Evolutionary conservation across 345 rosid species (phyloP).

Genomic region (Boechera stricta): DNA sequence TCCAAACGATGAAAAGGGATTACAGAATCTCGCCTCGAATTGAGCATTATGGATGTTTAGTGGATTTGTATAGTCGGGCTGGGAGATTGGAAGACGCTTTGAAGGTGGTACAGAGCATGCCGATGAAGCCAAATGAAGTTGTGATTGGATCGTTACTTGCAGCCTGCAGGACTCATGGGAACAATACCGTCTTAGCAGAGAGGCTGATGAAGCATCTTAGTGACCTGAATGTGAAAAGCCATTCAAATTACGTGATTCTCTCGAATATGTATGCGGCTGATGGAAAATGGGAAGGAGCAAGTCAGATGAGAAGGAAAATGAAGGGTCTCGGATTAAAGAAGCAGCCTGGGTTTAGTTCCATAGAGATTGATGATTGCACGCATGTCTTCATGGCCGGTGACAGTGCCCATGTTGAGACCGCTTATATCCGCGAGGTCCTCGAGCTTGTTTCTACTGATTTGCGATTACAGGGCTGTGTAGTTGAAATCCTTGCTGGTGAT

Average conservation of each 20-base stretch:
- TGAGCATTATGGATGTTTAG: conserved; percentile 88
- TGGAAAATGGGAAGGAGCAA: conserved; percentile 78
- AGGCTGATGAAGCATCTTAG: conserved; percentile 54
- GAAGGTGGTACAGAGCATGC: conserved; percentile 62
- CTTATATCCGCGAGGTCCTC: conserved; percentile 52
- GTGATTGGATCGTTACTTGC: conserved; percentile 80
- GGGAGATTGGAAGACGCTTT: conserved; percentile 78
- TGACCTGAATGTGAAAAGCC: conserved; percentile 54
- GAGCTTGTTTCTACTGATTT: conserved; percentile 56
- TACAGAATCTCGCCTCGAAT: conserved; percentile 64
- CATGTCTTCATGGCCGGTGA: conserved; percentile 79
- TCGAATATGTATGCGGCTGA: conserved; percentile 73
- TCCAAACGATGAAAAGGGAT: conserved; percentile 58
- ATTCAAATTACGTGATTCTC: conserved; percentile 72
- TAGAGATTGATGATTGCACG: conserved; percentile 61
- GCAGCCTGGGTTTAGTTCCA: conserved; percentile 72
- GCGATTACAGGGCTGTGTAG: conserved; percentile 46
- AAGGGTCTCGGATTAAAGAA: conserved; percentile 72
- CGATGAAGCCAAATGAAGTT: conserved; percentile 77
- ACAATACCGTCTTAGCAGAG: conserved; percentile 64
- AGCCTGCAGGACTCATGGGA: conserved; percentile 64
- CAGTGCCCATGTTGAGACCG: conserved; percentile 55
- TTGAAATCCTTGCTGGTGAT: conserved; percentile 34
- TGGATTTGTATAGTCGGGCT: conserved; percentile 83
- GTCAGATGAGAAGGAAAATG: conserved; percentile 71